phyloP scores from a whole-genome alignment of 768 basidiomycete species.

The Mycena vitilis region DNA sequence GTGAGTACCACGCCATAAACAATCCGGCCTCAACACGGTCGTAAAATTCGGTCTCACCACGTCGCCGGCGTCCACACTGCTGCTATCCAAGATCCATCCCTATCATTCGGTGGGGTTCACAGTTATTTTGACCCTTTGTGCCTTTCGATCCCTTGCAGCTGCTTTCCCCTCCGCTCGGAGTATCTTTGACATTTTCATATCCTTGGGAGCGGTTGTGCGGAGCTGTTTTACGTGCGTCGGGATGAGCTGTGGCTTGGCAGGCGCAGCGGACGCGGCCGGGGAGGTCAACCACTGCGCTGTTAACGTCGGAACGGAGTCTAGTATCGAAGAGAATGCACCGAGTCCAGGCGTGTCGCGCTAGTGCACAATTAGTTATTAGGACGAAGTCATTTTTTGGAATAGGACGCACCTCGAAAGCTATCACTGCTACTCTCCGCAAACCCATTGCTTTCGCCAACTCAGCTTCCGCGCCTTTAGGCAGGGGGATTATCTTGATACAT shows the following conservation, averaged over 20 bases:
- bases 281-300: constrained; percentile 73
- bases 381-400: not conserved
- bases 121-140: not conserved
- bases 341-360: constrained; percentile 58
- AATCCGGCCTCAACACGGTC: too few relatives aligned
- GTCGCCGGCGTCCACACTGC: too few relatives aligned
- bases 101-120: not conserved
- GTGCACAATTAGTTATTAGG: constrained; percentile 10
- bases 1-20: too few relatives aligned
- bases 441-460: constrained; percentile 71
- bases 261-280: constrained; percentile 35
- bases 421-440: constrained; percentile 70
- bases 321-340: constrained; percentile 47
- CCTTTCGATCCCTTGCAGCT: constrained; percentile 55
- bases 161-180: constrained; percentile 61
- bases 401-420: constrained; percentile 74
- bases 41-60: too few relatives aligned
- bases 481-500: constrained; percentile 66
- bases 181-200: constrained; percentile 79
- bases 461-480: constrained; percentile 76
- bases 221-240: constrained; percentile 88
- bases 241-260: constrained; percentile 50
- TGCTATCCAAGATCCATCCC: not conserved
- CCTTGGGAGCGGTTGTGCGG: constrained; percentile 80
- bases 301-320: constrained; percentile 65